Evolutionary conservation across 257 asterid genomes (phyloP).

Genomic region (Rauvolfia tetraphylla): DNA sequence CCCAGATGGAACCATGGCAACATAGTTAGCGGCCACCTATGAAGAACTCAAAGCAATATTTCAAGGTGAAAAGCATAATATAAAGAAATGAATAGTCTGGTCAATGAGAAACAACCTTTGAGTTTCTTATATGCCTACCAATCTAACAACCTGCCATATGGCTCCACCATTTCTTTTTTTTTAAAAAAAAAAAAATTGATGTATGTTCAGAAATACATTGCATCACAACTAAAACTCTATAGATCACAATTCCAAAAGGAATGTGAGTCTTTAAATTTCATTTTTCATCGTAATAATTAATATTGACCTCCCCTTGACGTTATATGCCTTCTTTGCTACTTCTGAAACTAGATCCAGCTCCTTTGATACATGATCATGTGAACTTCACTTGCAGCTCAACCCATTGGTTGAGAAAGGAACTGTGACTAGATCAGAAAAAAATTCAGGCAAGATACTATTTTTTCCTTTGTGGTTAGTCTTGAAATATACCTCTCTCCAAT

Average conservation of each 20-base stretch:
- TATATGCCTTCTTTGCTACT: too few species aligned
- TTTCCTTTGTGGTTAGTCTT: too few species aligned
- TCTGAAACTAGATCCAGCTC: too few species aligned
- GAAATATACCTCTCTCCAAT: too few species aligned
- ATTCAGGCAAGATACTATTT: neutral
- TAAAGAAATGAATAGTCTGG: neutral
- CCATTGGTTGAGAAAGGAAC: neutral
- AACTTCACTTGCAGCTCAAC: neutral
- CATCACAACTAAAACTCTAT: neutral
- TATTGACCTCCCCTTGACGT: neutral
- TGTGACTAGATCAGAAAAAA: neutral
- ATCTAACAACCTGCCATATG: neutral
- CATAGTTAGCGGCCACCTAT: slow-evolving; percentile 95
- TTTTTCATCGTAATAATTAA: too few species aligned
- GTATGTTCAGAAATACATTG: neutral
- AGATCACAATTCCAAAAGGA: neutral
- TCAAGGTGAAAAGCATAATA: neutral
- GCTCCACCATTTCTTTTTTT: too few species aligned
- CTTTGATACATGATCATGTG: neutral
- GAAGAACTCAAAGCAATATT: neutral
- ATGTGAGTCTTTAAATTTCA: too few species aligned
- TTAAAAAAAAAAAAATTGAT: too few species aligned
- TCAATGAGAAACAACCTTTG: neutral
- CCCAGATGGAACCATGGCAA: slow-evolving; percentile 98
- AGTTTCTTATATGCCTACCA: neutral